phyloP scores from a whole-genome alignment of 306 rosid species.

The Dicorynia guianensis region DNA sequence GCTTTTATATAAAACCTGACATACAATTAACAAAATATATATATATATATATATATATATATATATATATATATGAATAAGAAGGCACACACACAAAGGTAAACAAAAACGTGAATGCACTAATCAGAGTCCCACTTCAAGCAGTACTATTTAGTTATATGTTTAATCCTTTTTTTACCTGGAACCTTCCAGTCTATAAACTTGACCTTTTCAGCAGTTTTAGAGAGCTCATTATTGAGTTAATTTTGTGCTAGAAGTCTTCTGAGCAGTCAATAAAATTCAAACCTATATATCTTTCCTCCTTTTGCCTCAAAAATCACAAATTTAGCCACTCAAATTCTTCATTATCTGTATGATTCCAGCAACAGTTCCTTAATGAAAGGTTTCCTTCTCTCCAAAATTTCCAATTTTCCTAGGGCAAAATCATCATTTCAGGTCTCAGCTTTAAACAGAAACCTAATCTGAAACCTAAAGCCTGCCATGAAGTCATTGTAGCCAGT shows the following conservation, averaged over 20 bases:
- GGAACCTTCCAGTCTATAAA: neutral
- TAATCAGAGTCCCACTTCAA: neutral
- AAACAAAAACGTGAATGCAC: slow-evolving; percentile 19
- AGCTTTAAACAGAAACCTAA: slow-evolving; percentile 16
- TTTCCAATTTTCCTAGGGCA: slow-evolving; percentile 32
- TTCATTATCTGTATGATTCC: slow-evolving; percentile 12
- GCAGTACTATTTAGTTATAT: neutral
- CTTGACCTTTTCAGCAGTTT: neutral
- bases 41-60: too few species aligned
- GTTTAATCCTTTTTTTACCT: neutral
- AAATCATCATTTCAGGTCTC: neutral
- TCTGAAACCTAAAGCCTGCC: slow-evolving; percentile 28
- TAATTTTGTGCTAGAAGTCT: too few species aligned
- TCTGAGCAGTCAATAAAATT: too few species aligned
- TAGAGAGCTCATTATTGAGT: too few species aligned
- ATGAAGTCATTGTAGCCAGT: slow-evolving; percentile 22
- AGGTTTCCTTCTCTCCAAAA: slow-evolving; percentile 18
- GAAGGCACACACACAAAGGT: neutral
- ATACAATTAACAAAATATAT: slow-evolving; percentile 38
- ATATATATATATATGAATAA: too few species aligned
- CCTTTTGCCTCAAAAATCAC: slow-evolving; percentile 24
- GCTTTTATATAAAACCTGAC: slow-evolving; percentile 86
- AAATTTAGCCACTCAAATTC: slow-evolving; percentile 19
- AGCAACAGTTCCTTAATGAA: slow-evolving; percentile 23
- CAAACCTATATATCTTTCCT: neutral